A percentile compares a stretch with the other conserved stretches of the same genome.
Evolutionary conservation across 805 yeast species (phyloP).

Genomic region (Teunomyces atbi): DNA sequence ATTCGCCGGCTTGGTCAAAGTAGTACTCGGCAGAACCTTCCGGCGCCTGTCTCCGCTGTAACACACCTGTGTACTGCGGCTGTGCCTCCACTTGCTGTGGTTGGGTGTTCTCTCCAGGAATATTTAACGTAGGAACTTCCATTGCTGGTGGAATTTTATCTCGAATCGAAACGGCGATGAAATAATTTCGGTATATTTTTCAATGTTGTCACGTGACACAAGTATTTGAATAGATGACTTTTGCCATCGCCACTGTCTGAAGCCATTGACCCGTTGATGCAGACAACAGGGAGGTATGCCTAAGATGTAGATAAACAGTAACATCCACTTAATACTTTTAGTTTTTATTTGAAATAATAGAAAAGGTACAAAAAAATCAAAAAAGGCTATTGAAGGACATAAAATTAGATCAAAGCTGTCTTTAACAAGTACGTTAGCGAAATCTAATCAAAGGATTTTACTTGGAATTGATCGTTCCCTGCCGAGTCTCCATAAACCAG

Average conservation of each 20-base stretch:
- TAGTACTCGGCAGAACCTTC: slow-evolving; percentile 57
- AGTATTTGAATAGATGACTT: no score
- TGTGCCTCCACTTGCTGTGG: slow-evolving; percentile 22
- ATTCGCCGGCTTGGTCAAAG: slow-evolving; percentile 57
- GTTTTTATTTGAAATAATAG: no score
- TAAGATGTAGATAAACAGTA: no score
- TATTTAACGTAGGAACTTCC: slow-evolving; percentile 55
- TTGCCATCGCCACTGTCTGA: no score
- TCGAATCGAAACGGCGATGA: background rate
- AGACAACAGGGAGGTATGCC: no score
- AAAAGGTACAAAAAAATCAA: background rate
- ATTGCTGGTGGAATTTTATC: slow-evolving; percentile 31
- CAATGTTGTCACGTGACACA: background rate
- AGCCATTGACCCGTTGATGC: no score
- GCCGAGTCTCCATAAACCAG: no score
- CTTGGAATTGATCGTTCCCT: no score
- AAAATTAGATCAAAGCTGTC: no score
- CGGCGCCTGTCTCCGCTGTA: slow-evolving; percentile 39
- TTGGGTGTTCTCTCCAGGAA: slow-evolving; percentile 48
- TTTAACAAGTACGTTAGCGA: no score
- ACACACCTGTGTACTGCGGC: slow-evolving; percentile 36
- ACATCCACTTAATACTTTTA: no score
- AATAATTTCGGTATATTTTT: background rate
- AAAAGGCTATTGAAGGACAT: background rate
- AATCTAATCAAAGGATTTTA: no score